Evolutionary conservation across 208 protist species (phyloP).

Genomic region (Perkinsela sp.): DNA sequence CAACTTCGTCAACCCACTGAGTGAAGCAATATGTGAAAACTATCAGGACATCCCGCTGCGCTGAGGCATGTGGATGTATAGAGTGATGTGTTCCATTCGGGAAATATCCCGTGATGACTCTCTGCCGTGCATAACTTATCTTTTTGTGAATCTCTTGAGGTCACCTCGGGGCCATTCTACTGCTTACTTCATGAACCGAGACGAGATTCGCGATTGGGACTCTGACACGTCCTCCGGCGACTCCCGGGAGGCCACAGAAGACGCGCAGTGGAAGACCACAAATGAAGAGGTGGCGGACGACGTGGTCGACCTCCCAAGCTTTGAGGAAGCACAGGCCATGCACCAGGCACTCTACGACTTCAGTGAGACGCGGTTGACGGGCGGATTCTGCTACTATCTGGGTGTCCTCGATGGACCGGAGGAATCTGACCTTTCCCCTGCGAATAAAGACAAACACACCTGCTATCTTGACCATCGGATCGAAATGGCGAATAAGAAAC

Average conservation of each 20-base stretch:
- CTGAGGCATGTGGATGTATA: no score
- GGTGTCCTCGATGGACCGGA: background rate
- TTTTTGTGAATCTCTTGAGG: no score
- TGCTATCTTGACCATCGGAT: background rate
- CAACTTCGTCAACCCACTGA: conserved; percentile 43
- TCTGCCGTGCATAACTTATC: no score
- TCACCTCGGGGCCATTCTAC: no score
- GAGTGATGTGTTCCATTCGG: no score
- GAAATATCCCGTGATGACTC: no score
- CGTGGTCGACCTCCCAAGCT: background rate
- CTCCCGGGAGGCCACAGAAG: no score
- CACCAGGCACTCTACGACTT: background rate
- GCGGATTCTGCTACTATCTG: background rate
- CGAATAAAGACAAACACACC: background rate
- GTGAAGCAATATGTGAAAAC: conserved; percentile 33
- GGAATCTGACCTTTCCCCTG: background rate
- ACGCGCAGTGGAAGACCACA: background rate
- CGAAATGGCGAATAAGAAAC: background rate
- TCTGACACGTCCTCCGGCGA: no score
- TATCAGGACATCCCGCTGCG: conserved; percentile 25
- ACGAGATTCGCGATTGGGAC: no score
- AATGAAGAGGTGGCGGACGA: background rate
- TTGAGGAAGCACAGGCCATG: background rate
- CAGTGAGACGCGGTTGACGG: background rate
- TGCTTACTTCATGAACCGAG: no score